Percentiles rank a stretch among this genome's conserved stretches.
Evolutionary conservation across 257 asterid genomes (phyloP).

Genomic region (Gentiana straminea): DNA sequence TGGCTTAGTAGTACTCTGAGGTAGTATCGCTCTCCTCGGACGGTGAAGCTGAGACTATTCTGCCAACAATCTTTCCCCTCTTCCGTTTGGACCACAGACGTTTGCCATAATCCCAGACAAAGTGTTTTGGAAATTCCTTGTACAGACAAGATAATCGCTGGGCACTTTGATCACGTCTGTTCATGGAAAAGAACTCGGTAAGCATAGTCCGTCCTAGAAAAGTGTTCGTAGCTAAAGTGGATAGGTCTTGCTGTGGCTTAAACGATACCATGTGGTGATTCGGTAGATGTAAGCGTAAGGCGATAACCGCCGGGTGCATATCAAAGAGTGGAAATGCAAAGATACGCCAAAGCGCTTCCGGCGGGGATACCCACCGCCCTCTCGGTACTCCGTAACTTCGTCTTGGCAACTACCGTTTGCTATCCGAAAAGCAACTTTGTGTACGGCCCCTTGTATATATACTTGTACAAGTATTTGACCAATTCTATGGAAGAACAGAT

Average conservation of each 20-base stretch:
- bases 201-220: neutral
- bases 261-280: neutral
- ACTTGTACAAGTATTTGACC: neutral
- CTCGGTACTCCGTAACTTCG: neutral
- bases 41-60: neutral
- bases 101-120: neutral
- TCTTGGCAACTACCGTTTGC: neutral
- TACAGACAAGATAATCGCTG: neutral
- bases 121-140: neutral
- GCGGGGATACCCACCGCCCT: neutral
- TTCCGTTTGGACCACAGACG: neutral
- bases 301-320: neutral
- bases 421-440: neutral
- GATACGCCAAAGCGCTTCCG: neutral
- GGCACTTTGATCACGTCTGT: neutral
- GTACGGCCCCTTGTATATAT: neutral
- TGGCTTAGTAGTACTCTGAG: neutral
- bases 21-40: neutral
- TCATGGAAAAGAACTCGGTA: neutral
- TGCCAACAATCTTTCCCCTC: neutral
- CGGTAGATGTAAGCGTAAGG: neutral
- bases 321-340: neutral
- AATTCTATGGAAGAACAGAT: neutral
- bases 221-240: neutral
- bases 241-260: neutral